Evolutionary conservation across 2,329 filamentous ascomycete species (phyloP), one percentile per base, ranked within the genome.

Genomic region (Parascedosporium putredinis): DNA sequence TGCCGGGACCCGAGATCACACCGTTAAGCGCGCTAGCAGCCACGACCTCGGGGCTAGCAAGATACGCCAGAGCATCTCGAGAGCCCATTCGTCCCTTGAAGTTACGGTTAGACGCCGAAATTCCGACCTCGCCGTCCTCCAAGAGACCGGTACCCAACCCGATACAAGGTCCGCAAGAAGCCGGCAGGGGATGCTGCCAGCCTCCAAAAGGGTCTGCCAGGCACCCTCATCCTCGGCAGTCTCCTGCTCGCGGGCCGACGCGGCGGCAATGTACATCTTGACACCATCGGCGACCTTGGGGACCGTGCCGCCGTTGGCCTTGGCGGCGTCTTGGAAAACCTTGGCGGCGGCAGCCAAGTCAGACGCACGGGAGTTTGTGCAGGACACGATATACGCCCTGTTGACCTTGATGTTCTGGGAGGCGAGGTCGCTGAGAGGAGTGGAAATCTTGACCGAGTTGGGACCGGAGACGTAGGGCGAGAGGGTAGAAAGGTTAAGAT

Each of bases 11-110:
- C 8, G 80, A 71, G 31, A 90, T 88, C 53, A 75, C 76, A 10
- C 86, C 86, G 14, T 72, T 59, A 0, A 96, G 68, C 2, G 91
- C 91, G 58, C 87, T 94, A 6, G 93, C 90, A 3, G 91, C 91
- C 1, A 97, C 91, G 2, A 95, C 83, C 60, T 96, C 90, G 1
- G 93, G 90, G 56, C 85, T 91, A 5, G 84, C 86, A 1, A 96
- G 81, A 62, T 95, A 96, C 0, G 88, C 88, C 59, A 88, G 82
- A 0, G 88, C 86, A 4, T 86, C 79, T 2, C 77, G 81, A 12
- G 78, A 83, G 3, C 90, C 90, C 86, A 96, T 94, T 2, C 90
- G 80, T 0, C 89, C 90, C 66, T 90, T 89, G 73, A 90, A 96
- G 65, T 95, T 95, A 9, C 90, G 75, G 70, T 96, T 96, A 47